Evolutionary conservation across 371 early-diverging fungal species (phyloP).

Genomic region (Apophysomyces variabilis): DNA sequence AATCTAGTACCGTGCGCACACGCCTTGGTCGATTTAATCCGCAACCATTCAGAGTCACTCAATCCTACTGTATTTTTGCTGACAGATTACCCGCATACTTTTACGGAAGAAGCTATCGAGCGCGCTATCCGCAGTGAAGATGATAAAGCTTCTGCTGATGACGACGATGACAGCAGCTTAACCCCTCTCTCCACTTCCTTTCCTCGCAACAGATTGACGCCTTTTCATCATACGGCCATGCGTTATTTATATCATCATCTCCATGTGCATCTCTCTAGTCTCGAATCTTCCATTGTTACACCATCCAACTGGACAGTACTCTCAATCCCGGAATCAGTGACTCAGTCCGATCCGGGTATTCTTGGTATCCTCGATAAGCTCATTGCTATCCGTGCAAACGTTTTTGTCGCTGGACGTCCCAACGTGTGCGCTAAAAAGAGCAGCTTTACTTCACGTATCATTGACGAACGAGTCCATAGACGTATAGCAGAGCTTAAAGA

Average conservation of each 20-base stretch:
- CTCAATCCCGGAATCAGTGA: slow-evolving; percentile 16
- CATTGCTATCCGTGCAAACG: slow-evolving; percentile 34
- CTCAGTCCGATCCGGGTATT: slow-evolving; percentile 24
- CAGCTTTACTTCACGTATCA: slow-evolving; percentile 38
- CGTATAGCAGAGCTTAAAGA: slow-evolving; percentile 10
- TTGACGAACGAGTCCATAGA: slow-evolving; percentile 28
- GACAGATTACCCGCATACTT: slow-evolving; percentile 43
- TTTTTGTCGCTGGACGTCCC: slow-evolving; percentile 38
- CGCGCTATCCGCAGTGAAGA: slow-evolving; percentile 11
- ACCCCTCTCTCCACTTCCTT: slow-evolving; percentile 33
- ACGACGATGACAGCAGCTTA: background rate
- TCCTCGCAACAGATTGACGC: slow-evolving; percentile 18
- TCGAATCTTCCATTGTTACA: slow-evolving; percentile 13
- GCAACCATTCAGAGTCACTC: background rate
- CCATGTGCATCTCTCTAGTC: slow-evolving; percentile 27
- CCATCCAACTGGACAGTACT: slow-evolving; percentile 39
- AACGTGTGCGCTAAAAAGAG: slow-evolving; percentile 33
- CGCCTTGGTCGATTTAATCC: slow-evolving; percentile 21
- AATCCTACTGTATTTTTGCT: slow-evolving; percentile 31
- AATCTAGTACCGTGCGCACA: slow-evolving; percentile 34
- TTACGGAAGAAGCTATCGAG: slow-evolving; percentile 19
- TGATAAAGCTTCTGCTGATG: background rate
- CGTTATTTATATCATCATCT: slow-evolving; percentile 31
- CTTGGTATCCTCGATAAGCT: slow-evolving; percentile 44
- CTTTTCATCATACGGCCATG: slow-evolving; percentile 35